These are phyloP conservation scores for Calycina herbarum DNA, from an alignment of 2,329 filamentous ascomycete species.

Conservation along the genomic window DNA sequence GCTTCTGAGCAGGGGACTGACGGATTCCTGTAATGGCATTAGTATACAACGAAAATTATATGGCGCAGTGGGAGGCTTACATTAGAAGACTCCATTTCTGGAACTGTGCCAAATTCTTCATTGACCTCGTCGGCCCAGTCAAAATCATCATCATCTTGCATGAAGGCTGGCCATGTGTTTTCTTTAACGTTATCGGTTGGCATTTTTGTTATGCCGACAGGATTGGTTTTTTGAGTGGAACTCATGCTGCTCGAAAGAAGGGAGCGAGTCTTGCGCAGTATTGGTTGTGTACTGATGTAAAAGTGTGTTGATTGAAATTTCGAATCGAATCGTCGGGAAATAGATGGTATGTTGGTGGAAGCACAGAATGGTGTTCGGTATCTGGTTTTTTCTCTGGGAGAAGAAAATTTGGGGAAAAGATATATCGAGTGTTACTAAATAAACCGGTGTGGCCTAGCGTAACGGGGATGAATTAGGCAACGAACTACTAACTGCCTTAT, in stretches of 20 bases:
- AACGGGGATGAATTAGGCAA: not conserved
- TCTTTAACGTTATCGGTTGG: not conserved
- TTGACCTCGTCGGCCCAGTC: not conserved
- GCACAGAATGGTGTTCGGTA: no score
- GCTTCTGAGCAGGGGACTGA: not conserved
- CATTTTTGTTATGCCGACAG: not conserved
- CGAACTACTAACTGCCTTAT: not conserved
- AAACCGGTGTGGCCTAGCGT: not conserved
- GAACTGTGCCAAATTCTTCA: not conserved
- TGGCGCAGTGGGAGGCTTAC: not conserved
- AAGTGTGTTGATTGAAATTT: no score
- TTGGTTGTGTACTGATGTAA: no score
- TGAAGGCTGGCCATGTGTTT: not conserved
- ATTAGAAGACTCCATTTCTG: not conserved
- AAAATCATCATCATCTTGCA: not conserved
- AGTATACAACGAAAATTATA: not conserved
- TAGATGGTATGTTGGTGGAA: no score
- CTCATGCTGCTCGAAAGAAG: not conserved
- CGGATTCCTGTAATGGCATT: not conserved
- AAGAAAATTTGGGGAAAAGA: not conserved
- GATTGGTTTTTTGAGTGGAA: not conserved
- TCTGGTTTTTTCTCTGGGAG: no score
- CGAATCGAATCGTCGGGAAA: no score
- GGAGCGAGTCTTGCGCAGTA: no score
- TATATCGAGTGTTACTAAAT: not conserved